These are phyloP conservation scores for Hanseniaspora thailandica DNA, from an alignment of 805 yeast species.

Conservation along the genomic window DNA sequence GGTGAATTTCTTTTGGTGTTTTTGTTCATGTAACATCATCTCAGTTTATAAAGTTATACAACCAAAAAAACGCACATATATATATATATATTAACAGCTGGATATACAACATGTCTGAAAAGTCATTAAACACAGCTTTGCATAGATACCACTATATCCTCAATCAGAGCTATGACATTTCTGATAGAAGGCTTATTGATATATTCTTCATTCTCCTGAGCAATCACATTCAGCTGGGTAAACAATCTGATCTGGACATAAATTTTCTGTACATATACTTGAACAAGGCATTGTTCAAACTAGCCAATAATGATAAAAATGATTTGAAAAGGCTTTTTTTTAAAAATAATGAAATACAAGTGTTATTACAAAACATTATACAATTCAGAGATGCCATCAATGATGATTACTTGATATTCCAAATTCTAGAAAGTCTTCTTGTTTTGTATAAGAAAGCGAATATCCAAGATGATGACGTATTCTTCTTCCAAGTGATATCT, in stretches of 20 bases:
- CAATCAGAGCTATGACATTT: background rate
- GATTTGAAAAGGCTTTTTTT: background rate
- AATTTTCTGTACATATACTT: background rate
- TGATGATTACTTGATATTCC: constrained; percentile 1
- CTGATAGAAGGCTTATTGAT: background rate
- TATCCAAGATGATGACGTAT: background rate
- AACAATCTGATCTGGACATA: background rate
- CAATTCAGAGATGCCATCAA: background rate
- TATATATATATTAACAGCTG: too few species aligned
- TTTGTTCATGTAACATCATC: too few species aligned
- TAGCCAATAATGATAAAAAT: background rate
- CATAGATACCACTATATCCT: background rate
- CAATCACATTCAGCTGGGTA: background rate
- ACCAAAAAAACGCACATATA: too few species aligned
- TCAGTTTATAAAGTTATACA: too few species aligned
- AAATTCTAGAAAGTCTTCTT: background rate
- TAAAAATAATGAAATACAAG: background rate
- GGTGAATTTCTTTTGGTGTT: too few species aligned
- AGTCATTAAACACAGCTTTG: background rate
- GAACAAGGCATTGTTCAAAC: background rate
- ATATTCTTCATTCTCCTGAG: background rate
- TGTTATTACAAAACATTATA: background rate
- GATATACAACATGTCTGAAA: background rate
- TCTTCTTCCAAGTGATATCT: background rate
- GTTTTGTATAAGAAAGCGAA: background rate